Evolutionary conservation across 1,139 yeast species (phyloP).

Genomic region (Scheffersomyces insectosa): DNA sequence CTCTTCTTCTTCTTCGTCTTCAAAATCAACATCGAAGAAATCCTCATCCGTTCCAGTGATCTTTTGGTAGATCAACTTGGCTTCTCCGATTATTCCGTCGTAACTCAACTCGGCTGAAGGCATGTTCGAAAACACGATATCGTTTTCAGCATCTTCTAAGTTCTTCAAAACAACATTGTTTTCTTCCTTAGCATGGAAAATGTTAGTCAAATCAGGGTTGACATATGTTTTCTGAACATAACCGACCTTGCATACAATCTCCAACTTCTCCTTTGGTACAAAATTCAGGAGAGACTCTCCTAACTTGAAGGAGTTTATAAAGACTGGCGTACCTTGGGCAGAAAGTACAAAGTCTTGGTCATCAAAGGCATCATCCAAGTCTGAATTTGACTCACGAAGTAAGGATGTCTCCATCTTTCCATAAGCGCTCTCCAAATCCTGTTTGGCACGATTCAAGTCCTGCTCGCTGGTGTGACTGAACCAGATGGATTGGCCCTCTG

Average conservation of each 20-base stretch:
- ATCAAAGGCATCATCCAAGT: constrained; percentile 43
- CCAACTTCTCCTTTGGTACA: constrained; percentile 78
- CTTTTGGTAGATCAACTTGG: constrained; percentile 68
- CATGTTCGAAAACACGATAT: constrained; percentile 64
- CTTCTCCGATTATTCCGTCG: constrained; percentile 85
- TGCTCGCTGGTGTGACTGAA: constrained; percentile 78
- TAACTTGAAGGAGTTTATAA: constrained; percentile 74
- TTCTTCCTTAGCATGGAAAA: constrained; percentile 32
- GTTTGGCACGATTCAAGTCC: constrained; percentile 64
- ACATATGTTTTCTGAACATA: constrained; percentile 72
- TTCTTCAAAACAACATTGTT: constrained; percentile 32
- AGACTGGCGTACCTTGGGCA: constrained; percentile 63
- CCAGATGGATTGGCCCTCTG: constrained; percentile 88
- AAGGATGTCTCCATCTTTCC: constrained; percentile 77
- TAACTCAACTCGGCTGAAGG: constrained; percentile 85
- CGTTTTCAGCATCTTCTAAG: constrained; percentile 34
- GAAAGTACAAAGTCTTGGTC: constrained; percentile 56
- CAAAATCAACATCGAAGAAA: constrained; percentile 93
- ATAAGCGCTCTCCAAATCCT: constrained; percentile 79
- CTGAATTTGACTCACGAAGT: constrained; percentile 69
- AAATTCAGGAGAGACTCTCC: constrained; percentile 84
- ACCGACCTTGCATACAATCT: constrained; percentile 74
- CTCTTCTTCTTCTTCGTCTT: constrained; percentile 77
- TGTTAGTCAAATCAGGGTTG: constrained; percentile 41
- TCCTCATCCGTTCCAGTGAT: constrained; percentile 94